Evolutionary conservation across 192 early-diverging fungal genomes (phyloP).

Genomic region (Coemansia sp.): DNA sequence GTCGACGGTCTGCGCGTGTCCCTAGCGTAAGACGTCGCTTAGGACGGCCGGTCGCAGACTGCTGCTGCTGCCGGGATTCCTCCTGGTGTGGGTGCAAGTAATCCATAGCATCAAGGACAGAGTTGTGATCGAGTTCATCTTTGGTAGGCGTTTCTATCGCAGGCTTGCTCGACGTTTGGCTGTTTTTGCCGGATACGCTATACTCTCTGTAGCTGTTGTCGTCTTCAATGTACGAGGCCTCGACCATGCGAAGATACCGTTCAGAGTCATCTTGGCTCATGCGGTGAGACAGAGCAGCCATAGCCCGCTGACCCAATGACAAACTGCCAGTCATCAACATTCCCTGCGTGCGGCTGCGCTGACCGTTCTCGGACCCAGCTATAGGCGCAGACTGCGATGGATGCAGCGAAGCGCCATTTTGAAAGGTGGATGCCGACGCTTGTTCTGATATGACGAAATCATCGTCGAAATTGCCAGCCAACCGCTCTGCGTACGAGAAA

Average conservation of each 20-base stretch:
- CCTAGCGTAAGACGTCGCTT: slow-evolving; percentile 30
- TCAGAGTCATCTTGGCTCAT: slow-evolving; percentile 7
- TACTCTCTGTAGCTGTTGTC: slow-evolving; percentile 6
- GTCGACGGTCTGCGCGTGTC: slow-evolving; percentile 26
- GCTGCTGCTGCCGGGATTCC: not conserved
- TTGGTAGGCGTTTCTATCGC: not conserved
- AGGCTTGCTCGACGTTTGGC: not conserved
- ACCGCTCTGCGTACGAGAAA: slow-evolving; percentile 8
- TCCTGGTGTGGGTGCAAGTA: slow-evolving; percentile 3
- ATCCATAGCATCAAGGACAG: slow-evolving; percentile 6
- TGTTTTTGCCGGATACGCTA: not conserved
- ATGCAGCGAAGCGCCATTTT: not conserved
- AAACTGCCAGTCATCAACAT: not conserved
- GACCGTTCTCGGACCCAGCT: not conserved
- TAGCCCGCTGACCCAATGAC: not conserved
- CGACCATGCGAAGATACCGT: slow-evolving; percentile 10
- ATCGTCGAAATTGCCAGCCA: not conserved
- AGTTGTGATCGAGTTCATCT: slow-evolving; percentile 8
- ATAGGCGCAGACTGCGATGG: not conserved
- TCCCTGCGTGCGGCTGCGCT: not conserved
- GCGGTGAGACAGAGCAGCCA: not conserved
- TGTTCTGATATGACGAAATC: not conserved
- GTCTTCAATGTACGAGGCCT: slow-evolving; percentile 5
- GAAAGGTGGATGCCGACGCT: not conserved
- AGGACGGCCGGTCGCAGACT: not conserved